These are phyloP conservation scores for Phytophthora macrochlamydospora DNA, from an alignment of 352 stramenopile genomes.

Conservation along the genomic window DNA sequence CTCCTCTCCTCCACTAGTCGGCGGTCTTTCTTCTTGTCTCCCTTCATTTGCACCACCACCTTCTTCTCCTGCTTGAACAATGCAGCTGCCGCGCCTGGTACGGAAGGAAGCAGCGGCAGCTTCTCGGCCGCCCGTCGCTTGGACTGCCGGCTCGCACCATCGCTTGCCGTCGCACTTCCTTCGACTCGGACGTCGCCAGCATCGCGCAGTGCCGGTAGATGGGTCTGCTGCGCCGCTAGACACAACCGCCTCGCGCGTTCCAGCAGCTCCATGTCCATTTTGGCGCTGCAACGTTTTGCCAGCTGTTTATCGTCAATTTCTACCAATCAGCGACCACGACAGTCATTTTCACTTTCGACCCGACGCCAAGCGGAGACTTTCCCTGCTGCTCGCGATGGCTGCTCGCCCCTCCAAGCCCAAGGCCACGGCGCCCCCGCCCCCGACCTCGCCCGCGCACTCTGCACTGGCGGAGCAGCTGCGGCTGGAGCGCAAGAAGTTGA, in stretches of 20 bases:
- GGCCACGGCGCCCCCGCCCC: background rate
- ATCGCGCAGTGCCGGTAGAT: slow-evolving; percentile 5
- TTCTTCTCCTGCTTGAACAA: slow-evolving; percentile 11
- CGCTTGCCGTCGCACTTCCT: background rate
- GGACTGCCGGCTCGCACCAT: too few relatives aligned
- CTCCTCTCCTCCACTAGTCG: slow-evolving; percentile 27
- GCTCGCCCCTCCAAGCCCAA: background rate
- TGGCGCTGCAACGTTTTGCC: background rate
- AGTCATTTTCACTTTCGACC: slow-evolving; percentile 12
- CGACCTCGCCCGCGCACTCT: background rate
- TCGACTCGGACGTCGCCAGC: background rate
- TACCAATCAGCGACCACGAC: background rate
- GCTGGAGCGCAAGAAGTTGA: slow-evolving; percentile 83
- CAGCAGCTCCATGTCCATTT: slow-evolving; percentile 38
- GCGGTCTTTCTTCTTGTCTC: slow-evolving; percentile 11
- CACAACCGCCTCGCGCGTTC: slow-evolving; percentile 50
- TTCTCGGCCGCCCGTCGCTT: background rate
- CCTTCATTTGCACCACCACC: background rate
- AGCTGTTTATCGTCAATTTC: too few relatives aligned
- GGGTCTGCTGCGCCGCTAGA: slow-evolving; percentile 29
- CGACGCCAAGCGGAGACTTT: slow-evolving; percentile 19
- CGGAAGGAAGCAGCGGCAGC: slow-evolving; percentile 4
- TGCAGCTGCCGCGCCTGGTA: background rate
- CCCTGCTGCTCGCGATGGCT: background rate
- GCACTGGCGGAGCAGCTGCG: slow-evolving; percentile 65